phyloP scores from a whole-genome alignment of 2,329 filamentous ascomycete genomes.

The Esteya vermicola region DNA sequence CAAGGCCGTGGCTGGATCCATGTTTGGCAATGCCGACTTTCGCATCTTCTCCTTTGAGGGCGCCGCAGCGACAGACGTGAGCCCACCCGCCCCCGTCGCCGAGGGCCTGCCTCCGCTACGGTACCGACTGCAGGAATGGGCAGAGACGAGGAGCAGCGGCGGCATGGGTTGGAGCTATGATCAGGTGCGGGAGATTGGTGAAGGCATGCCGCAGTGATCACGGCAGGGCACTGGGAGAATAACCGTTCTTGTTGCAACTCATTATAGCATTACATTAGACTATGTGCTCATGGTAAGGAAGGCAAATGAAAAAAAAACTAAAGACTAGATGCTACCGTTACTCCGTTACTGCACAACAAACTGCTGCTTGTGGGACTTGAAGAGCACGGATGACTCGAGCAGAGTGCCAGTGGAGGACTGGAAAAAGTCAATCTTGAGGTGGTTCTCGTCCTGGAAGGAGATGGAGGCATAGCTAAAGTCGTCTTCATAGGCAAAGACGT shows the following conservation, averaged over 20 bases:
- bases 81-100: neutral
- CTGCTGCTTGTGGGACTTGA: conserved; percentile 28
- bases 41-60: conserved; percentile 42
- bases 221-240: too few species aligned
- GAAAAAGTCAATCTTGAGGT: conserved; percentile 36
- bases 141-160: conserved; percentile 31
- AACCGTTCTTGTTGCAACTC: too few species aligned
- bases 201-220: conserved; percentile 16
- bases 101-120: conserved; percentile 8
- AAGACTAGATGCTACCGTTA: neutral
- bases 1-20: conserved; percentile 37
- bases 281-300: too few species aligned
- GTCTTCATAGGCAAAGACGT: conserved; percentile 33
- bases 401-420: conserved; percentile 30
- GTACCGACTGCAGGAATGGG: conserved; percentile 28
- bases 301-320: too few species aligned
- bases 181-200: conserved; percentile 16
- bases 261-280: too few species aligned
- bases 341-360: conserved; percentile 26
- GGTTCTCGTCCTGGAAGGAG: conserved; percentile 27
- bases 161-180: conserved; percentile 35
- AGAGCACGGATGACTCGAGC: conserved; percentile 31
- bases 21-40: conserved; percentile 50
- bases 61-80: neutral
- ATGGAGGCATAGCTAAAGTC: conserved; percentile 38